Conservation (phyloP, 257 asterid genomes). For the Verbena officinalis region DNA sequence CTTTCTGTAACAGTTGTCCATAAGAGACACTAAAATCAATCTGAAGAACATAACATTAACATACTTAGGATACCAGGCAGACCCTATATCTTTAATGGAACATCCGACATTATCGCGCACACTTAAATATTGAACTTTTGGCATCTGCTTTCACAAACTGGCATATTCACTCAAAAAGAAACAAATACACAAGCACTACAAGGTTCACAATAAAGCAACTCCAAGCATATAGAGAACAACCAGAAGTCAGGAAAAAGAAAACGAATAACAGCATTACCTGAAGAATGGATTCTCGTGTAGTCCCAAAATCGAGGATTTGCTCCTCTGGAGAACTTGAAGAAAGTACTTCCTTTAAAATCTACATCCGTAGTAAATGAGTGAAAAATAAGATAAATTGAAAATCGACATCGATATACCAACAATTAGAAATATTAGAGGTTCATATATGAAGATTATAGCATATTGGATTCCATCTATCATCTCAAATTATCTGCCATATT, state of each 20-base stretch:
- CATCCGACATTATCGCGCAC: background rate
- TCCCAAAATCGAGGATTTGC: conserved; percentile 59
- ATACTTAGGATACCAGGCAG: too few species aligned
- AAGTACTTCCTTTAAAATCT: conserved; percentile 77
- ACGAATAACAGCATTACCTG: conserved; percentile 49
- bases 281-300: conserved; percentile 81
- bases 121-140: conserved; percentile 1
- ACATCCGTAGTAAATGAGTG: conserved; percentile 30
- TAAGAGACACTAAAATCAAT: conserved; percentile 9
- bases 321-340: conserved; percentile 60
- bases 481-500: conserved; percentile 11
- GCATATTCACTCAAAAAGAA: background rate
- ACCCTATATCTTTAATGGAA: conserved; percentile 19
- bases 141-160: conserved; percentile 4
- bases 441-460: conserved; percentile 1
- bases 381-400: conserved; percentile 17
- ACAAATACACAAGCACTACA: conserved; percentile 7
- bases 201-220: conserved; percentile 11
- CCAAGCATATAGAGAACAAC: conserved; percentile 6
- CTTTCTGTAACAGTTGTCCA: conserved; percentile 8
- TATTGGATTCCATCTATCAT: conserved; percentile 8
- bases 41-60: background rate
- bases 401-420: conserved; percentile 8
- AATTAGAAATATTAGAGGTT: conserved; percentile 11
- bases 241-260: background rate